A percentile compares a stretch with the other conserved stretches of the same genome.
Conservation (phyloP, 192 early-diverging fungal genomes). For the Physocladia obscura region DNA sequence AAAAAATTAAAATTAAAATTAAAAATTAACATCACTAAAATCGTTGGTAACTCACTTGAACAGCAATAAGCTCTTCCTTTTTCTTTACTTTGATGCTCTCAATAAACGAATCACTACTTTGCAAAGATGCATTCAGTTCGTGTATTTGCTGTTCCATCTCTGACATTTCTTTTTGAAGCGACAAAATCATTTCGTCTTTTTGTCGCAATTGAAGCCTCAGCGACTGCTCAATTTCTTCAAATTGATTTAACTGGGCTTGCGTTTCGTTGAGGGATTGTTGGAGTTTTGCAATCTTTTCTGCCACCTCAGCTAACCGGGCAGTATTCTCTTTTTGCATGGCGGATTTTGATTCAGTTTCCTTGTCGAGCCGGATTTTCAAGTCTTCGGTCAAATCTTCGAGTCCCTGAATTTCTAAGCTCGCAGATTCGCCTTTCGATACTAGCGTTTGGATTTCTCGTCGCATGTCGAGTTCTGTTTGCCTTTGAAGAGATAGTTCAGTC, state of each 20-base stretch:
- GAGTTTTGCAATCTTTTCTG: constrained; percentile 46
- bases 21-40: not conserved
- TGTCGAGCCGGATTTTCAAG: constrained; percentile 23
- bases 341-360: constrained; percentile 27
- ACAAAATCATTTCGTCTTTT: constrained; percentile 41
- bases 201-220: constrained; percentile 32
- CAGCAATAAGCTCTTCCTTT: constrained; percentile 48
- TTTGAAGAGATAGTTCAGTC: constrained; percentile 7
- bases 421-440: not conserved
- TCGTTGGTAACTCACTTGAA: constrained; percentile 37
- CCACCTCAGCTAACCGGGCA: constrained; percentile 40
- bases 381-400: constrained; percentile 32
- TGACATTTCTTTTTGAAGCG: constrained; percentile 23
- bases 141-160: constrained; percentile 24
- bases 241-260: constrained; percentile 43
- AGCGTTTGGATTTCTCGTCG: constrained; percentile 25
- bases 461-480: constrained; percentile 9
- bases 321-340: constrained; percentile 42
- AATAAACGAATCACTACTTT: constrained; percentile 14
- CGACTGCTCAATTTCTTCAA: constrained; percentile 34
- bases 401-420: not conserved
- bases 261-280: constrained; percentile 42
- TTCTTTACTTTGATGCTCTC: constrained; percentile 43
- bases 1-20: not conserved
- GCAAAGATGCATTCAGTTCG: constrained; percentile 25